phyloP scores from a whole-genome alignment of 371 early-diverging fungal genomes.

The Mucor sp. region DNA sequence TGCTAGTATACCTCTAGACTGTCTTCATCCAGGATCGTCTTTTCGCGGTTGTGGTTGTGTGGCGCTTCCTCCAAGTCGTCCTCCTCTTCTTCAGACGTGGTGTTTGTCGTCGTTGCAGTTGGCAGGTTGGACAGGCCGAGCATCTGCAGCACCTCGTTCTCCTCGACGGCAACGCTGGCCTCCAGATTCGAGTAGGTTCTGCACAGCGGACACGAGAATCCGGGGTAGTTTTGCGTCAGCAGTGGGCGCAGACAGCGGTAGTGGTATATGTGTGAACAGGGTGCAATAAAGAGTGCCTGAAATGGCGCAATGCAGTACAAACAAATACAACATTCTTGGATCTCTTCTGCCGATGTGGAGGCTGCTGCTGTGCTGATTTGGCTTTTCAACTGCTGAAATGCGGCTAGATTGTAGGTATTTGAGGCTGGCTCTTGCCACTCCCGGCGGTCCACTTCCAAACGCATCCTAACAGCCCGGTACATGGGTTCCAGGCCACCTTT shows the following conservation, averaged over 20 bases:
- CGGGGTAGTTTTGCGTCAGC: conserved; percentile 68
- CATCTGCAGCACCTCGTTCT: conserved; percentile 55
- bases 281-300: conserved; percentile 95
- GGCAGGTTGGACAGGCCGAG: conserved; percentile 18
- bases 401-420: conserved; percentile 26
- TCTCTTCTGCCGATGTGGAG: conserved; percentile 16
- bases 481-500: conserved; percentile 83
- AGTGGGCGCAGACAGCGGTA: conserved; percentile 87
- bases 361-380: conserved; percentile 4
- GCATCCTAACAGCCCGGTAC: conserved; percentile 81
- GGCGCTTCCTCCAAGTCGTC: conserved; percentile 5
- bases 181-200: conserved; percentile 93
- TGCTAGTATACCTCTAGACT: conserved; percentile 10
- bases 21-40: conserved; percentile 23
- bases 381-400: conserved; percentile 18
- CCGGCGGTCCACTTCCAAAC: conserved; percentile 75
- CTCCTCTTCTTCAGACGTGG: conserved; percentile 15
- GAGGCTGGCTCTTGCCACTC: conserved; percentile 39
- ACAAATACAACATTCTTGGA: conserved; percentile 96
- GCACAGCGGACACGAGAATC: conserved; percentile 94
- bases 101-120: neutral
- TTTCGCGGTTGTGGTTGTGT: conserved; percentile 22
- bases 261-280: conserved; percentile 97
- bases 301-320: conserved; percentile 89
- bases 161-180: conserved; percentile 75